Conservation (phyloP, 2,329 filamentous ascomycete species). For the Cryphonectria carpinicola region DNA sequence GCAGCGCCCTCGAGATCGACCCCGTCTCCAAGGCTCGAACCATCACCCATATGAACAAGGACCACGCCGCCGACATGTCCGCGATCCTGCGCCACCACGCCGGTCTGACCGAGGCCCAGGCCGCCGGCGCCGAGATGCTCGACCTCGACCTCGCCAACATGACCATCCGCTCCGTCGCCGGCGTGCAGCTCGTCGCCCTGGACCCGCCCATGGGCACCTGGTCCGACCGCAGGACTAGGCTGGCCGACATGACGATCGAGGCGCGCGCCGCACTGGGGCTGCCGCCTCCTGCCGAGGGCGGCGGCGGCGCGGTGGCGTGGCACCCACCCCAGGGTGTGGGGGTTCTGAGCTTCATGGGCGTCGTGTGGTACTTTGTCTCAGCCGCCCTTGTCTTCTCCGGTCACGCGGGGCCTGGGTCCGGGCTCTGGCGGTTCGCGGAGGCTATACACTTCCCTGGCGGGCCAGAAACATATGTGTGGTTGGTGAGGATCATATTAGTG, state of each 20-base stretch:
- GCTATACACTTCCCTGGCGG: slow-evolving; percentile 58
- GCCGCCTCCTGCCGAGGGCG: slow-evolving; percentile 4
- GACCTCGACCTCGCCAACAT: slow-evolving; percentile 69
- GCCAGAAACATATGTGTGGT: slow-evolving; percentile 57
- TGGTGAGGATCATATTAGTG: slow-evolving; percentile 62
- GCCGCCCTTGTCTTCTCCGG: slow-evolving; percentile 21
- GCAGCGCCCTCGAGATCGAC: slow-evolving; percentile 25
- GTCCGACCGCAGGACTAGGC: slow-evolving; percentile 68
- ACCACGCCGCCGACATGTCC: slow-evolving; percentile 75
- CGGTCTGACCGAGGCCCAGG: slow-evolving; percentile 51
- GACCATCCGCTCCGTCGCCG: slow-evolving; percentile 58
- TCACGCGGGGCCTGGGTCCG: slow-evolving; percentile 47
- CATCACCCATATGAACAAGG: slow-evolving; percentile 84
- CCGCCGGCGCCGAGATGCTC: slow-evolving; percentile 53
- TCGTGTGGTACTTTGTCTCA: slow-evolving; percentile 54
- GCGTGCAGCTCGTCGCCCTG: slow-evolving; percentile 61
- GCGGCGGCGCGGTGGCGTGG: slow-evolving; percentile 52
- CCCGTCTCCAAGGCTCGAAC: slow-evolving; percentile 42
- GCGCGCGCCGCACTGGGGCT: slow-evolving; percentile 64
- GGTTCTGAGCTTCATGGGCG: slow-evolving; percentile 56
- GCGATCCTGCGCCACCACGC: slow-evolving; percentile 78
- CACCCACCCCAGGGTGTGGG: slow-evolving; percentile 49
- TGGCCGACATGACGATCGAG: slow-evolving; percentile 71
- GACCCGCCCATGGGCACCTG: slow-evolving; percentile 71
- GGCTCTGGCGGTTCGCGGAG: slow-evolving; percentile 54